Evolutionary conservation across 1,139 yeast species (phyloP).

Genomic region (Zygosaccharomyces sapae): DNA sequence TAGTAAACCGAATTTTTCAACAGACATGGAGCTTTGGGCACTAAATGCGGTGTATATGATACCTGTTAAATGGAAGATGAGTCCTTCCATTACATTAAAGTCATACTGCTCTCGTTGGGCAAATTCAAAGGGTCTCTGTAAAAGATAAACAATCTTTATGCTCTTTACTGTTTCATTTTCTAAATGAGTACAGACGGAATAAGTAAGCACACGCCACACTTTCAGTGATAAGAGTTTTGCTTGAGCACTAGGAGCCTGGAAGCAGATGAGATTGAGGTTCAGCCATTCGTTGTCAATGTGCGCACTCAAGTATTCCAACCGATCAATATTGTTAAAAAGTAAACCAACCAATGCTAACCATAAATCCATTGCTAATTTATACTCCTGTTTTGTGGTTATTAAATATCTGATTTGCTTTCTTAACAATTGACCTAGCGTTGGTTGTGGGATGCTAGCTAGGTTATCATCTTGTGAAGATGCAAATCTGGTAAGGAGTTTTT

Average conservation of each 20-base stretch:
- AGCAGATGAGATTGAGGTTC: constrained; percentile 20
- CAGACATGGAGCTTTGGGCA: not conserved
- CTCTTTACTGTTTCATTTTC: constrained; percentile 3
- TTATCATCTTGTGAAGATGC: constrained; percentile 1
- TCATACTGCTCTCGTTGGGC: constrained; percentile 7
- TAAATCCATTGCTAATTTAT: constrained; percentile 30
- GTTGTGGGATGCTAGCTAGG: not conserved
- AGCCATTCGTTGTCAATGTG: constrained; percentile 24
- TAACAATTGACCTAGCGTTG: constrained; percentile 21
- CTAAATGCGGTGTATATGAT: constrained; percentile 16
- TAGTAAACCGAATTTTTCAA: constrained; percentile 10
- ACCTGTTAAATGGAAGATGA: constrained; percentile 18
- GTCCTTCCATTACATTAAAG: constrained; percentile 13
- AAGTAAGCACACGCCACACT: constrained; percentile 30
- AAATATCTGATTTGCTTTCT: constrained; percentile 19
- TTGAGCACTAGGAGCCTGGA: constrained; percentile 12
- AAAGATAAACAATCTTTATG: constrained; percentile 8
- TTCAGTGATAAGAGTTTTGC: constrained; percentile 24
- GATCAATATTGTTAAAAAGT: constrained; percentile 20
- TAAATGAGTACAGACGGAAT: constrained; percentile 20
- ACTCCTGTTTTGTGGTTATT: constrained; percentile 19
- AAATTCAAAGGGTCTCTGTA: constrained; percentile 19
- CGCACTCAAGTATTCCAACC: constrained; percentile 10
- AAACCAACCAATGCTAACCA: constrained; percentile 33
- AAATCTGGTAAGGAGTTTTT: constrained; percentile 8